Conservation (phyloP, 1,284 basidiomycete genomes). For the Apiotrichum mycotoxinovorans region DNA sequence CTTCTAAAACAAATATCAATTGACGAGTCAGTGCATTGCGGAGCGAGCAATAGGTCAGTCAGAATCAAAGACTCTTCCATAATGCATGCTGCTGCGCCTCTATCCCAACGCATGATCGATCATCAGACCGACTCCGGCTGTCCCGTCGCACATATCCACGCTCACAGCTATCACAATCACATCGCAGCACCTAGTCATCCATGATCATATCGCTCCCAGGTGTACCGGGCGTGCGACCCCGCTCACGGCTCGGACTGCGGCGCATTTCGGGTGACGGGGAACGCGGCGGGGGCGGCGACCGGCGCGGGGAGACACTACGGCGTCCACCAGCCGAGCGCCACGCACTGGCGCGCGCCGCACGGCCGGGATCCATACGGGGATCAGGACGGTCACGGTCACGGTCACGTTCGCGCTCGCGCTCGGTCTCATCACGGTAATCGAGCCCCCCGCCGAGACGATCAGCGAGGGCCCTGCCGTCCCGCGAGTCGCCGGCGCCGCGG, state of each 20-base stretch:
- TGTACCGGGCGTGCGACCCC: background rate
- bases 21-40: too few relatives aligned
- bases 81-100: too few relatives aligned
- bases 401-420: slow-evolving; percentile 4
- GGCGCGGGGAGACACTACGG: background rate
- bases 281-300: background rate
- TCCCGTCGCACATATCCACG: too few relatives aligned
- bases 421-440: slow-evolving; percentile 12
- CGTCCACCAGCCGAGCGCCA: background rate
- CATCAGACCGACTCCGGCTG: too few relatives aligned
- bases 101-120: too few relatives aligned
- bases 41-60: too few relatives aligned
- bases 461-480: slow-evolving; percentile 29
- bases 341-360: slow-evolving; percentile 1
- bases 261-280: background rate
- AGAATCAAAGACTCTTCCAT: too few relatives aligned
- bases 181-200: slow-evolving; percentile 15
- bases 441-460: slow-evolving; percentile 26
- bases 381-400: too few relatives aligned
- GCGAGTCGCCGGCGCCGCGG: slow-evolving; percentile 43
- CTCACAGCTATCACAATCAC: too few relatives aligned
- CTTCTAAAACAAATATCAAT: too few relatives aligned
- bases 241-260: background rate
- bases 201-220: slow-evolving; percentile 18
- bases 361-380: background rate